Evolutionary conservation across 768 basidiomycete species (phyloP), one percentile per base, ranked within the genome.

Genomic region (Dendrothele bispora): DNA sequence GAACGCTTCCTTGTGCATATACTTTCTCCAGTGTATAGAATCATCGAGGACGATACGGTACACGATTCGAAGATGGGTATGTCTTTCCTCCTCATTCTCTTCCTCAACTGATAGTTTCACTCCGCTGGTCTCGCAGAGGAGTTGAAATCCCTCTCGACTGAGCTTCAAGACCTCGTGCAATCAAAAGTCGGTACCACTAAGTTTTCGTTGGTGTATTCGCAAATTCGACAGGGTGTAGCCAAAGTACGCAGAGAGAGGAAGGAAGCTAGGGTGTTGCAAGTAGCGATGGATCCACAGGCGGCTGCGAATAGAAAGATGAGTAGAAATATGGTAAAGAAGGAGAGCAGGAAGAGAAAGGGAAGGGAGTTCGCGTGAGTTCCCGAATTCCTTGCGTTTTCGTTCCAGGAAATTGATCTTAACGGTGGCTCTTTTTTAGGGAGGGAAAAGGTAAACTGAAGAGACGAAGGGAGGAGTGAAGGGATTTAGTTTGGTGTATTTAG

Each of bases 111-210:
- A 14, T 38, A 27, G 30, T 8, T 21, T 5, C 14, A 28, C 8
- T 28, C 29, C 24, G 28, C 12, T 26, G n/a, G 22, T 37, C 27
- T 11, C 38, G 14, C 48, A 95, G 95, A 87, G 34, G 92, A 95
- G 42, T 70, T 98, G 17, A 90, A 91, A 63, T 80, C 80, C 1
- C 75, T 91, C 0, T 85, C 89, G 2, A 70, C 77, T 10, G 95
- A 99, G 65, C 70, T 98, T 20, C 87, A 91, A 52, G 92, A 94
- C 47, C 79, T 98, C 5, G 69, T 99, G 3, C 95, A 94, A 62
- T 64, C 68, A 38, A 92, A 91, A 75, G 86, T 98, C 36, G 94
- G 95, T 27, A 80, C 83, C n/a, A 88, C 88, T 7, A 82, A 79
- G 55, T 98, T 97, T 65, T 81, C 93, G 1, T 64, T 65, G 10